These are phyloP conservation scores for Dictyostelium firmibasis DNA, from an alignment of 78 protist genomes.

Conservation along the genomic window DNA sequence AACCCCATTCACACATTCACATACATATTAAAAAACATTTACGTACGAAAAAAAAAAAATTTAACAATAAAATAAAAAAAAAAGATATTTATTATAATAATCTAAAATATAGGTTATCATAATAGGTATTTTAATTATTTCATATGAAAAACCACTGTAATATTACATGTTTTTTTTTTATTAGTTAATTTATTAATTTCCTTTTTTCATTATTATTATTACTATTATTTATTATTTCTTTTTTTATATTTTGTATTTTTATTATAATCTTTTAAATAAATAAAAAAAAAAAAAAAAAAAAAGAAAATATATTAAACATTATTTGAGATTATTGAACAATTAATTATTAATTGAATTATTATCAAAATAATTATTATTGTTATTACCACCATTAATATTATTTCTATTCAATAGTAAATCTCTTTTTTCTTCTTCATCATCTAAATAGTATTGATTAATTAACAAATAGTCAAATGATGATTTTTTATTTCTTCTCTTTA, in stretches of 20 bases:
- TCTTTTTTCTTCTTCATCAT: constrained; percentile 1
- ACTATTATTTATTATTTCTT: background rate
- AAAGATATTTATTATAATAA: background rate
- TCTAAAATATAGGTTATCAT: background rate
- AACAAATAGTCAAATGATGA: background rate
- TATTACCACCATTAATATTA: background rate
- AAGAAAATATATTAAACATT: no score
- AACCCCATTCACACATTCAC: background rate
- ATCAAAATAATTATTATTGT: background rate
- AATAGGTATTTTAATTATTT: background rate
- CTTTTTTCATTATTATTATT: no score
- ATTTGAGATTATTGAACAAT: background rate
- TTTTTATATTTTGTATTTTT: background rate
- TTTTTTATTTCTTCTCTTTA: background rate
- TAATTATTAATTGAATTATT: background rate
- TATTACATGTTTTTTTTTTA: background rate
- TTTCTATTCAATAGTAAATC: background rate
- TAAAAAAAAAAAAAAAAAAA: no score
- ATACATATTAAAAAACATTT: background rate
- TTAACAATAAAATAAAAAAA: background rate
- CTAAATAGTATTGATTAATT: background rate
- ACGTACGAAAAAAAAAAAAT: background rate
- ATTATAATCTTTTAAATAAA: background rate
- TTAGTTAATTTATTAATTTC: no score
- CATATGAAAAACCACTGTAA: background rate